A percentile compares a stretch with the other conserved stretches of the same genome.
Conservation (phyloP, 352 stramenopile species). For the Phytophthora foliorum region DNA sequence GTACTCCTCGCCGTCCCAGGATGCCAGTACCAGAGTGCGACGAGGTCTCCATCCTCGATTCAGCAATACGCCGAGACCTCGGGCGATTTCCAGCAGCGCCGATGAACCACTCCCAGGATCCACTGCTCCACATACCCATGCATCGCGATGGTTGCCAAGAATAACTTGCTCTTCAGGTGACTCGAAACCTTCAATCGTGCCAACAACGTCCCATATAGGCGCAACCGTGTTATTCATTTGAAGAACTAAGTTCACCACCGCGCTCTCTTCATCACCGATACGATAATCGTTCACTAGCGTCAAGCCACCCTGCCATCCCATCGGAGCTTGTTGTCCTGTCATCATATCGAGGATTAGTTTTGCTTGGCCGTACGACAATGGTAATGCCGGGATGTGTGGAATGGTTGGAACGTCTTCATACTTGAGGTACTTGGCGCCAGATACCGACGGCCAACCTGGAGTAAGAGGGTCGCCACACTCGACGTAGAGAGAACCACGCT, state of each 20-base stretch:
- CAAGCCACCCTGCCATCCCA: slow-evolving; percentile 67
- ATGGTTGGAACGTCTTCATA: slow-evolving; percentile 63
- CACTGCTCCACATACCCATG: slow-evolving; percentile 89
- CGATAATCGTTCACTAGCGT: slow-evolving; percentile 67
- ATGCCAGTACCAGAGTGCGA: slow-evolving; percentile 80
- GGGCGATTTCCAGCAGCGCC: slow-evolving; percentile 79
- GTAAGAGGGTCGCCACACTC: slow-evolving; percentile 78
- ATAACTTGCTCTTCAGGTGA: slow-evolving; percentile 71
- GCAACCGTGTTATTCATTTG: slow-evolving; percentile 79
- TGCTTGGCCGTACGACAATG: slow-evolving; percentile 83
- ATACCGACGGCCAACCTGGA: slow-evolving; percentile 49
- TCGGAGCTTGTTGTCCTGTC: slow-evolving; percentile 56
- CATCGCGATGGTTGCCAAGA: slow-evolving; percentile 90
- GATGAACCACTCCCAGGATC: slow-evolving; percentile 88
- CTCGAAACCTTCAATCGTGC: slow-evolving; percentile 64
- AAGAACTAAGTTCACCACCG: slow-evolving; percentile 62
- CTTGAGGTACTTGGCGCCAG: slow-evolving; percentile 47
- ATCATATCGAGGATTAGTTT: slow-evolving; percentile 70
- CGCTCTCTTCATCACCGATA: slow-evolving; percentile 70
- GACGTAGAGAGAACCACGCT: slow-evolving; percentile 87
- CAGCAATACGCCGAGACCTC: slow-evolving; percentile 68
- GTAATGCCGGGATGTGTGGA: slow-evolving; percentile 73
- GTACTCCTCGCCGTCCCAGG: slow-evolving; percentile 91
- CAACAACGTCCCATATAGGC: slow-evolving; percentile 90
- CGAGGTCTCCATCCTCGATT: slow-evolving; percentile 71